These are phyloP conservation scores for Psilocybe subaeruginosa DNA, from an alignment of 768 basidiomycete genomes.

Conservation along the genomic window DNA sequence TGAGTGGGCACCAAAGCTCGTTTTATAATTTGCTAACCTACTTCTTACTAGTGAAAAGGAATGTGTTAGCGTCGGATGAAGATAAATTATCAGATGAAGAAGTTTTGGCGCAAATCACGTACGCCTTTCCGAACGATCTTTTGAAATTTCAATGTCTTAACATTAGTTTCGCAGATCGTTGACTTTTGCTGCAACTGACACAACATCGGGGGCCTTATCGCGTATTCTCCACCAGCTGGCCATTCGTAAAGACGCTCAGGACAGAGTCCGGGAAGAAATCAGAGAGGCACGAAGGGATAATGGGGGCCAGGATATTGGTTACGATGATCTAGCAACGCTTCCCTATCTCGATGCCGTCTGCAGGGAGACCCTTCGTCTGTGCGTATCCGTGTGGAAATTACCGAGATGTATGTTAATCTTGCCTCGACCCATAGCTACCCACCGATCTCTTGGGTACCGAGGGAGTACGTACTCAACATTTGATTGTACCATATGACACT, in stretches of 20 bases:
- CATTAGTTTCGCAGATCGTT: slow-evolving; percentile 28
- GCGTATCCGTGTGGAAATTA: not conserved
- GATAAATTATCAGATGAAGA: slow-evolving; percentile 38
- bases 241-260: slow-evolving; percentile 38
- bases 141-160: not conserved
- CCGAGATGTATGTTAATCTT: not conserved
- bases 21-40: not conserved
- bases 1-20: slow-evolving; percentile 23
- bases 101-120: slow-evolving; percentile 37
- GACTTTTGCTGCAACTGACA: slow-evolving; percentile 44
- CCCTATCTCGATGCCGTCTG: slow-evolving; percentile 44
- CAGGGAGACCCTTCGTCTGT: slow-evolving; percentile 42
- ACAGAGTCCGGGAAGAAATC: slow-evolving; percentile 38
- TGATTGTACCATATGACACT: slow-evolving; percentile 4
- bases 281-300: slow-evolving; percentile 27
- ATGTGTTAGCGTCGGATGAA: slow-evolving; percentile 31
- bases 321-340: slow-evolving; percentile 39
- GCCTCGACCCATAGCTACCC: slow-evolving; percentile 28
- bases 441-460: slow-evolving; percentile 17
- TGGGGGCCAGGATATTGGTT: slow-evolving; percentile 28
- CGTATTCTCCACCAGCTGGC: slow-evolving; percentile 36
- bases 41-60: slow-evolving; percentile 37
- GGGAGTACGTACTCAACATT: slow-evolving; percentile 15
- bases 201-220: slow-evolving; percentile 39
- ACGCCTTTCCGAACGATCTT: slow-evolving; percentile 9